These are phyloP conservation scores for Hypholoma sublateritium DNA, from an alignment of 768 basidiomycete species.

Conservation along the genomic window DNA sequence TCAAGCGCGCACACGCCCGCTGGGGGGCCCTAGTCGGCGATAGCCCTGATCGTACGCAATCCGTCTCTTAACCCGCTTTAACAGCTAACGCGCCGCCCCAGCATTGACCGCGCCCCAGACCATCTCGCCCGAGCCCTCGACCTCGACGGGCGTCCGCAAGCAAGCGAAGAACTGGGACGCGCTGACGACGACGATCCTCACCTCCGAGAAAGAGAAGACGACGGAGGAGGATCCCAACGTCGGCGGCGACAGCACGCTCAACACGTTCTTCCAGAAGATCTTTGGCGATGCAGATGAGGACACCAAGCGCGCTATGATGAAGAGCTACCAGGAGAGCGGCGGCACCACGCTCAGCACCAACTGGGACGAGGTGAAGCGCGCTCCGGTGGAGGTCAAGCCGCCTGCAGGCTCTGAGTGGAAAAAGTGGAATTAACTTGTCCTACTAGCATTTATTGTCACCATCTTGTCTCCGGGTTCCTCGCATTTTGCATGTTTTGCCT, in stretches of 20 bases:
- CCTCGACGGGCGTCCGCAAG: slow-evolving; percentile 38
- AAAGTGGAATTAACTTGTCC: slow-evolving; percentile 55
- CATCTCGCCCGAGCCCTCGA: slow-evolving; percentile 23
- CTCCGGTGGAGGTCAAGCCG: slow-evolving; percentile 72
- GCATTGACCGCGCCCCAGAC: slow-evolving; percentile 30
- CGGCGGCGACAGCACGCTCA: slow-evolving; percentile 84
- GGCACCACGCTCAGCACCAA: slow-evolving; percentile 96
- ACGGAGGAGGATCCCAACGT: slow-evolving; percentile 84
- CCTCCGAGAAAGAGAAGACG: slow-evolving; percentile 66
- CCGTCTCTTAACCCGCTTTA: not conserved
- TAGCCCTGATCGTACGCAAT: slow-evolving; percentile 64
- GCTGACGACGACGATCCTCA: slow-evolving; percentile 67
- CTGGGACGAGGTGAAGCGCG: slow-evolving; percentile 86
- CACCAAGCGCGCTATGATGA: slow-evolving; percentile 94
- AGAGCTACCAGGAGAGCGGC: slow-evolving; percentile 93
- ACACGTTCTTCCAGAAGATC: slow-evolving; percentile 89
- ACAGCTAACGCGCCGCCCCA: not conserved
- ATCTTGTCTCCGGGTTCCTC: not conserved
- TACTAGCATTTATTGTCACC: not conserved
- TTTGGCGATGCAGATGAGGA: slow-evolving; percentile 91
- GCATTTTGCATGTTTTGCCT: slow-evolving; percentile 10
- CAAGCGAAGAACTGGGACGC: slow-evolving; percentile 95
- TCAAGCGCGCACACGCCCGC: slow-evolving; percentile 62
- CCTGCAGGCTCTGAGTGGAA: slow-evolving; percentile 85
- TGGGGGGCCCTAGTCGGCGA: slow-evolving; percentile 83